These are phyloP conservation scores for Aspergillus sojae DNA, from an alignment of 2,329 filamentous ascomycete genomes.

Conservation along the genomic window DNA sequence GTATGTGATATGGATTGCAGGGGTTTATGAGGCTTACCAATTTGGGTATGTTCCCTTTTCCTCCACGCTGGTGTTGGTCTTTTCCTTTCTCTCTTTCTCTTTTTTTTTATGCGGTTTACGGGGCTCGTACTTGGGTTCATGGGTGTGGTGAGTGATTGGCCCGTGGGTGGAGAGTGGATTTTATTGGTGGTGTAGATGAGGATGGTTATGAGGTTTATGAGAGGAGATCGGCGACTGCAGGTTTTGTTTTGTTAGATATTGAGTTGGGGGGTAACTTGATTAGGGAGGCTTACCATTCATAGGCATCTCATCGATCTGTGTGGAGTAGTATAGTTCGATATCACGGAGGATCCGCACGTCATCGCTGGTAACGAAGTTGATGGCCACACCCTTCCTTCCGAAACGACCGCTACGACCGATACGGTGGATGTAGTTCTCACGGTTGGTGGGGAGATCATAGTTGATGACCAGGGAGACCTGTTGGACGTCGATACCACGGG, in stretches of 20 bases:
- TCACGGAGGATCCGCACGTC: conserved; percentile 96
- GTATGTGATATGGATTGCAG: background rate
- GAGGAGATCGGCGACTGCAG: conserved; percentile 40
- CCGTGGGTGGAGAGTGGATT: background rate
- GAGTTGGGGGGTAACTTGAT: background rate
- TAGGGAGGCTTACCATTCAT: conserved; percentile 80
- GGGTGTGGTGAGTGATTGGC: background rate
- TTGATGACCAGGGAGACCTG: conserved; percentile 98
- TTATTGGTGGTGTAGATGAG: background rate
- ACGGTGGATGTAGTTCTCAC: conserved; percentile 99
- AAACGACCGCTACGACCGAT: conserved; percentile 96
- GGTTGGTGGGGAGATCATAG: conserved; percentile 96
- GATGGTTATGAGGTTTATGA: conserved; percentile 28
- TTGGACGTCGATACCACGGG: conserved; percentile 97
- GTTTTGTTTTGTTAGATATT: conserved; percentile 17
- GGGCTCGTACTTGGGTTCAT: background rate
- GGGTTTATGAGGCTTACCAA: conserved; percentile 10
- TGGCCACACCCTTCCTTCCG: conserved; percentile 96
- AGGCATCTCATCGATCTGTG: conserved; percentile 97
- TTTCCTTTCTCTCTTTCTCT: conserved; percentile 3
- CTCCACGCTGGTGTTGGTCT: conserved; percentile 35
- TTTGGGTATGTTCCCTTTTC: conserved; percentile 35
- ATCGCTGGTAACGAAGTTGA: conserved; percentile 98
- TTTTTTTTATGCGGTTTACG: background rate
- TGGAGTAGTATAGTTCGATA: conserved; percentile 95